phyloP scores from a whole-genome alignment of 2,329 filamentous ascomycete genomes.

The Cercospora sp. region DNA sequence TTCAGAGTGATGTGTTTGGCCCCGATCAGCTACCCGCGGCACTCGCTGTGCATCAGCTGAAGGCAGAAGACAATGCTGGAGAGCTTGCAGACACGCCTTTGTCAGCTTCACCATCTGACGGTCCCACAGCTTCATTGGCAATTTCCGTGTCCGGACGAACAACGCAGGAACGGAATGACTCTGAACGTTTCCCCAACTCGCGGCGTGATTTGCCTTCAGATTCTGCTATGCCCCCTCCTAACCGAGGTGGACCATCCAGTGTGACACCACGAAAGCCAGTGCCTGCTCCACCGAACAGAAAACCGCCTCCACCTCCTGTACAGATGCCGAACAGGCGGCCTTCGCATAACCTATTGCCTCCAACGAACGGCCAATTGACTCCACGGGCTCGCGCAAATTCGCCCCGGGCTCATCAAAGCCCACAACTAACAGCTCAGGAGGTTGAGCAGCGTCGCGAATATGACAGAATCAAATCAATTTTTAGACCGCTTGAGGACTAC shows the following conservation, averaged over 20 bases:
- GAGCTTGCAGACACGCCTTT: slow-evolving; percentile 27
- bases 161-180: slow-evolving; percentile 31
- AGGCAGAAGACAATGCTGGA: neutral
- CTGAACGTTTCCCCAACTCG: slow-evolving; percentile 30
- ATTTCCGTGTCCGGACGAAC: slow-evolving; percentile 25
- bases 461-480: slow-evolving; percentile 59
- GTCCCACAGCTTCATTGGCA: slow-evolving; percentile 11
- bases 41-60: neutral
- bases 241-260: slow-evolving; percentile 15
- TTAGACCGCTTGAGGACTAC: slow-evolving; percentile 76
- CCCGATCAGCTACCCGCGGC: slow-evolving; percentile 18
- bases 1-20: slow-evolving; percentile 20
- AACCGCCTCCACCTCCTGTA: slow-evolving; percentile 38
- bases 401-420: slow-evolving; percentile 30
- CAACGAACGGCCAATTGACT: slow-evolving; percentile 23
- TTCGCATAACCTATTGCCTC: slow-evolving; percentile 28
- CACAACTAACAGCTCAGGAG: slow-evolving; percentile 31
- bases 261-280: slow-evolving; percentile 30
- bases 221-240: slow-evolving; percentile 3
- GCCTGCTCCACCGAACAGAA: slow-evolving; percentile 33
- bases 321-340: slow-evolving; percentile 24
- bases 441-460: slow-evolving; percentile 34
- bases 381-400: slow-evolving; percentile 17
- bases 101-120: slow-evolving; percentile 31
- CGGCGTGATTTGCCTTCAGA: slow-evolving; percentile 28